Conservation (phyloP, 306 rosid genomes). For the Castanea mollissima region DNA sequence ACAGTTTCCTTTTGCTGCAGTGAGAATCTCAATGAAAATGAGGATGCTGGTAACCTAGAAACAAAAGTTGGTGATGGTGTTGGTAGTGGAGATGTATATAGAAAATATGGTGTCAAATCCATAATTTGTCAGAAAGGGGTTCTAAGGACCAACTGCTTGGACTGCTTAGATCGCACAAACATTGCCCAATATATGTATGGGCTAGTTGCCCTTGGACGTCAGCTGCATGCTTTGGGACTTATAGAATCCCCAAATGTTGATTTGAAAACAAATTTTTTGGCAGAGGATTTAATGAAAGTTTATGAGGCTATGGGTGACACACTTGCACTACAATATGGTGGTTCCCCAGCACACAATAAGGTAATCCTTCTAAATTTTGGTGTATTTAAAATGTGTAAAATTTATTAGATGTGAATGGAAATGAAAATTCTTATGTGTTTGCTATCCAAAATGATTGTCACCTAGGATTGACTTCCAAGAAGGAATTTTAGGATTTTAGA, state of each 20-base stretch:
- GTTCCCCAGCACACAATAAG: slow-evolving; percentile 98
- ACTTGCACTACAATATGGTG: slow-evolving; percentile 90
- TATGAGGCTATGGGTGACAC: slow-evolving; percentile 96
- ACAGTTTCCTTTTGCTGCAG: slow-evolving; percentile 45
- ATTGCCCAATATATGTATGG: slow-evolving; percentile 94
- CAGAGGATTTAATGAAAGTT: slow-evolving; percentile 67
- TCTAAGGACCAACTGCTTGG: slow-evolving; percentile 91
- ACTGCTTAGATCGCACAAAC: slow-evolving; percentile 96
- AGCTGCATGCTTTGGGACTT: slow-evolving; percentile 64
- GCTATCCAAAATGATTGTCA: not conserved
- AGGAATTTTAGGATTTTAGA: too few relatives aligned
- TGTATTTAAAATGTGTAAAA: not conserved
- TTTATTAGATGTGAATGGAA: not conserved
- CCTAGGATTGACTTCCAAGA: not conserved
- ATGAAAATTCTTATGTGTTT: not conserved
- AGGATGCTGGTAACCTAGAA: slow-evolving; percentile 42
- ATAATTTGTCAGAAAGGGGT: slow-evolving; percentile 69
- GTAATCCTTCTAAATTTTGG: slow-evolving; percentile 36
- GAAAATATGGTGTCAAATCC: slow-evolving; percentile 32
- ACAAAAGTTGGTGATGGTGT: slow-evolving; percentile 30
- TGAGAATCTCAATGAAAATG: slow-evolving; percentile 36
- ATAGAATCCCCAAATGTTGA: slow-evolving; percentile 52
- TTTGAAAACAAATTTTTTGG: slow-evolving; percentile 69
- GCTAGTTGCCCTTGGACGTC: slow-evolving; percentile 73
- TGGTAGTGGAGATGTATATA: slow-evolving; percentile 23